These are phyloP conservation scores for Crucibulum laeve DNA, from an alignment of 768 basidiomycete genomes.

Conservation along the genomic window DNA sequence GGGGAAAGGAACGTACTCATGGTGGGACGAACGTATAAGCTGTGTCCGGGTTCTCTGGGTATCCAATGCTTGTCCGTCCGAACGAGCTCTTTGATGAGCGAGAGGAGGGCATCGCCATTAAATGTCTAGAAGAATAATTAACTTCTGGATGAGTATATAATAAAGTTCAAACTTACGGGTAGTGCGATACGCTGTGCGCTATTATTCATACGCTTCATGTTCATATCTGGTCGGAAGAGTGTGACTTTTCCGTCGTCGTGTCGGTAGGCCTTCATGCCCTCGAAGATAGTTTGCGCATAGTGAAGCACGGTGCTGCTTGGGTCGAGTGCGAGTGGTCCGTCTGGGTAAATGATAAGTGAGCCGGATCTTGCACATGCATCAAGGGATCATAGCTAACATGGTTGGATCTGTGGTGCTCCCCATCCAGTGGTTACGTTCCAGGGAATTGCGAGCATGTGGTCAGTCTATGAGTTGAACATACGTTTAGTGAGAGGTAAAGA, in stretches of 20 bases:
- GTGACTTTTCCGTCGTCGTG: slow-evolving; percentile 67
- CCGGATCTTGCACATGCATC: slow-evolving; percentile 2
- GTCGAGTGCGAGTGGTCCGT: slow-evolving; percentile 69
- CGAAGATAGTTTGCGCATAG: slow-evolving; percentile 89
- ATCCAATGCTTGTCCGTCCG: slow-evolving; percentile 87
- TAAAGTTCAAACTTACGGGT: slow-evolving; percentile 43
- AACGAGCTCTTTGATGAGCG: slow-evolving; percentile 84
- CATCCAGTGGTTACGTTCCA: slow-evolving; percentile 77
- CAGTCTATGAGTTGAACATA: slow-evolving; percentile 43
- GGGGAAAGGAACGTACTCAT: slow-evolving; percentile 37
- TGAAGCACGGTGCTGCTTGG: slow-evolving; percentile 84
- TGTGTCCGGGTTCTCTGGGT: slow-evolving; percentile 82
- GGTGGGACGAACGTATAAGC: slow-evolving; percentile 86
- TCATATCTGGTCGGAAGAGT: slow-evolving; percentile 94
- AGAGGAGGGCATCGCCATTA: slow-evolving; percentile 65
- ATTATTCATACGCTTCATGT: slow-evolving; percentile 93
- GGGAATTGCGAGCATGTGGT: slow-evolving; percentile 81
- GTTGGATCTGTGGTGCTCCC: slow-evolving; percentile 77
- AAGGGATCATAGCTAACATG: slow-evolving; percentile 50
- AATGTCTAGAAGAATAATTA: slow-evolving; percentile 54
- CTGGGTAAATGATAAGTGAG: slow-evolving; percentile 26
- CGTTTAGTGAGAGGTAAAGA: slow-evolving; percentile 3
- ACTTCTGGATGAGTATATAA: slow-evolving; percentile 2
- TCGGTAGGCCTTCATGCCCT: slow-evolving; percentile 93
- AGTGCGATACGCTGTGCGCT: slow-evolving; percentile 76